phyloP scores from a whole-genome alignment of 306 rosid species.

The Citrullus amarus region DNA sequence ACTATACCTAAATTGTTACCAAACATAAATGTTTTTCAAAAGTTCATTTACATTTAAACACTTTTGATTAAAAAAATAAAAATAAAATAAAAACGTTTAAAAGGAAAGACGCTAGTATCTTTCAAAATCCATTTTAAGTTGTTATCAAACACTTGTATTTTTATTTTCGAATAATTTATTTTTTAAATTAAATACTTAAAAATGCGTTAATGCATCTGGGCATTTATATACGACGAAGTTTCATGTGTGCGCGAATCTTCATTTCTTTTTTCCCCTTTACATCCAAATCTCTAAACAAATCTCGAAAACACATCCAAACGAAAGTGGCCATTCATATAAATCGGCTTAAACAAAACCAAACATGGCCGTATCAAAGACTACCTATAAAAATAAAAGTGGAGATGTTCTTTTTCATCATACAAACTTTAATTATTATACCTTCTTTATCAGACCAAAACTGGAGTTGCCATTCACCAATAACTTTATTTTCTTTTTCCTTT shows the following conservation, averaged over 20 bases:
- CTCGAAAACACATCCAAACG: neutral
- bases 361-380: neutral
- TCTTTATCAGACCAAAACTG: neutral
- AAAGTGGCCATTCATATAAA: neutral
- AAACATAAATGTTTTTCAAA: too few relatives aligned
- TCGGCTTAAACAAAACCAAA: neutral
- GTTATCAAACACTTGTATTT: too few relatives aligned
- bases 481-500: neutral
- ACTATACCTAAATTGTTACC: too few relatives aligned
- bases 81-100: too few relatives aligned
- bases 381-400: neutral
- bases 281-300: neutral
- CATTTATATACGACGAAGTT: neutral
- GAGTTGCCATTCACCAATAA: constrained; percentile 1
- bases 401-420: neutral
- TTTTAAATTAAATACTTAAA: too few relatives aligned
- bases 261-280: neutral
- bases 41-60: too few relatives aligned
- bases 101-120: too few relatives aligned
- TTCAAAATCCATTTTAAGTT: too few relatives aligned
- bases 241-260: neutral
- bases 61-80: too few relatives aligned
- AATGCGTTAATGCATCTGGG: neutral
- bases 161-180: too few relatives aligned
- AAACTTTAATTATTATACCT: neutral